phyloP scores from a whole-genome alignment of 2,329 filamentous ascomycete species.

The Juglanconis sp. region DNA sequence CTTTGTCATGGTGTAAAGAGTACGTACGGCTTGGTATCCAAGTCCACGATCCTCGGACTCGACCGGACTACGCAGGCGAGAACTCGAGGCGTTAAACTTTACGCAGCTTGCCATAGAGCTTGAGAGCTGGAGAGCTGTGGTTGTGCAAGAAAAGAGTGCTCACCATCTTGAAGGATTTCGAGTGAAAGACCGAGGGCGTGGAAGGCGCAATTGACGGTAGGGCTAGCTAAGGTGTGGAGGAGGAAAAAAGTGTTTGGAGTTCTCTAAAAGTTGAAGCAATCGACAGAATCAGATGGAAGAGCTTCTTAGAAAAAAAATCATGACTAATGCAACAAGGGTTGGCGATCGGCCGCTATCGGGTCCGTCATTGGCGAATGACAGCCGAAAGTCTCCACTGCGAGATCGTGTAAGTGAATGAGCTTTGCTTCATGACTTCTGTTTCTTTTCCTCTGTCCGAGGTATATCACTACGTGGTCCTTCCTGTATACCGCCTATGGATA shows the following conservation, averaged over 20 bases:
- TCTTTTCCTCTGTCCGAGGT: neutral
- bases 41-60: neutral
- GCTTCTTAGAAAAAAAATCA: conserved; percentile 12
- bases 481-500: neutral
- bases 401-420: neutral
- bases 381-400: neutral
- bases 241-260: neutral
- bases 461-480: neutral
- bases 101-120: neutral
- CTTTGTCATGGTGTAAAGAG: neutral
- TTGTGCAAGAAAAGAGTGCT: neutral
- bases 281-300: conserved; percentile 18
- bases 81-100: neutral
- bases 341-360: neutral
- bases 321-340: conserved; percentile 17
- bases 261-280: neutral
- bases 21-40: neutral
- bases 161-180: conserved; percentile 1
- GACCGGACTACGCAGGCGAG: neutral
- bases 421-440: neutral
- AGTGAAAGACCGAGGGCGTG: neutral
- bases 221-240: neutral
- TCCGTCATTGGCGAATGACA: neutral
- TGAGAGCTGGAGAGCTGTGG: no score
- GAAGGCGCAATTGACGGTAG: neutral